Percentiles rank a stretch among this genome's conserved stretches.
Conservation (phyloP, 768 basidiomycete species). For the Coprinellus micaceus region DNA sequence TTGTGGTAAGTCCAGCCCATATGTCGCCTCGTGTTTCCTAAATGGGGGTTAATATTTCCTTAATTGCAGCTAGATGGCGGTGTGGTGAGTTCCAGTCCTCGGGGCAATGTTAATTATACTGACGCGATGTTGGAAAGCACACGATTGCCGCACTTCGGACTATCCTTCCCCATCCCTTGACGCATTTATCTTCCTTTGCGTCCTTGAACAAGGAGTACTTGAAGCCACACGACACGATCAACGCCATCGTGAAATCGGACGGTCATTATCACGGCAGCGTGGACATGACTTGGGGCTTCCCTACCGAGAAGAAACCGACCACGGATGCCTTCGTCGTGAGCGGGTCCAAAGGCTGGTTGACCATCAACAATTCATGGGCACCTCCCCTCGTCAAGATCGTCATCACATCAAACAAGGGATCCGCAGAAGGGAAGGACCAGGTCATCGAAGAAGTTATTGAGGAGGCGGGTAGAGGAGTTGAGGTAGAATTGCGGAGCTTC, state of each 20-base stretch:
- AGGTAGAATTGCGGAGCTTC: constrained; percentile 56
- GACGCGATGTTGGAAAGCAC: constrained; percentile 41
- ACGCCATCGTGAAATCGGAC: constrained; percentile 50
- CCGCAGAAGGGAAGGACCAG: constrained; percentile 37
- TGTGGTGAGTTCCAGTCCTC: constrained; percentile 46
- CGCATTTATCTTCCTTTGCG: constrained; percentile 58
- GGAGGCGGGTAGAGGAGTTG: constrained; percentile 47
- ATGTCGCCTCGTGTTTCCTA: not conserved
- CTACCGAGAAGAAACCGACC: constrained; percentile 37
- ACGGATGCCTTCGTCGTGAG: constrained; percentile 48
- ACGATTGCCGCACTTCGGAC: constrained; percentile 60
- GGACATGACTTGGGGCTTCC: constrained; percentile 62
- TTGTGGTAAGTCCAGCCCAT: constrained; percentile 45
- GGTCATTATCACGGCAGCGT: constrained; percentile 52
- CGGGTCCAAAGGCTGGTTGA: constrained; percentile 61
- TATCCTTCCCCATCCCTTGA: constrained; percentile 51
- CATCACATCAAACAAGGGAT: constrained; percentile 35
- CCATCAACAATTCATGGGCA: constrained; percentile 33
- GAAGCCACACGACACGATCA: constrained; percentile 76
- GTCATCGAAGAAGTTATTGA: constrained; percentile 51
- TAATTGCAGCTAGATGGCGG: constrained; percentile 67
- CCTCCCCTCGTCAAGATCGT: constrained; percentile 33
- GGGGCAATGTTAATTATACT: constrained; percentile 2
- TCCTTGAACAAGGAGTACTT: constrained; percentile 70
- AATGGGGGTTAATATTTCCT: constrained; percentile 3